phyloP scores from a whole-genome alignment of 1,284 basidiomycete genomes.

The Wallemia hederae region DNA sequence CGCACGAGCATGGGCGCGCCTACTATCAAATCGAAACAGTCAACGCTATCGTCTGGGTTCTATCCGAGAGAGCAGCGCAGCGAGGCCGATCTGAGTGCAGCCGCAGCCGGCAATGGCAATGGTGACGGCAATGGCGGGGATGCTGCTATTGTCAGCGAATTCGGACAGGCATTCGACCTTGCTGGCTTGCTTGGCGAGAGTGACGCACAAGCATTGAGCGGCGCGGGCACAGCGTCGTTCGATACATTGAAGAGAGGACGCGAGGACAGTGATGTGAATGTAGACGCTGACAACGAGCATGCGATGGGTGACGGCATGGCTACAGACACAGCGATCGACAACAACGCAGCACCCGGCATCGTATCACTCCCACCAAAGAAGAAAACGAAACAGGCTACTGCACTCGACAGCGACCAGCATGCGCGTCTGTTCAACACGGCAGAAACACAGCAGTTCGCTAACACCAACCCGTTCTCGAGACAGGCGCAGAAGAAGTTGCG shows the following conservation, averaged over 20 bases:
- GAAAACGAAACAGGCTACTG: background rate
- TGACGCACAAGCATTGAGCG: constrained; percentile 34
- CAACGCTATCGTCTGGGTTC: background rate
- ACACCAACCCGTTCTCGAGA: background rate
- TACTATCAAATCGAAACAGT: background rate
- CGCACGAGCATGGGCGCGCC: background rate
- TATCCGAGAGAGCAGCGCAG: background rate
- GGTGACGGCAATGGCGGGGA: constrained; percentile 17
- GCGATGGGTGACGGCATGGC: constrained; percentile 15
- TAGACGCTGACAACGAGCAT: constrained; percentile 12
- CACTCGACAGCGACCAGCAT: background rate
- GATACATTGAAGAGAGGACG: background rate
- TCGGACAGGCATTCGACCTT: constrained; percentile 41
- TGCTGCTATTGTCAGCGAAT: constrained; percentile 32
- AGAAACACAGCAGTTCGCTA: background rate
- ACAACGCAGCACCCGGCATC: background rate
- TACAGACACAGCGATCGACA: constrained; percentile 3
- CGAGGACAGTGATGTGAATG: constrained; percentile 4
- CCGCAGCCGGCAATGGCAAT: constrained; percentile 10
- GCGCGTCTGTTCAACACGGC: background rate
- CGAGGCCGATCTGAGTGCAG: constrained; percentile 3
- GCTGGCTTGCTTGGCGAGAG: constrained; percentile 42
- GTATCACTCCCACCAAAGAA: background rate
- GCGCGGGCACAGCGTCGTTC: constrained; percentile 5
- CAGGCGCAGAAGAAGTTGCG: background rate